Evolutionary conservation across 2,329 filamentous ascomycete genomes (phyloP), one percentile per base, ranked within the genome.

Genomic region (Cytospora chrysosperma): DNA sequence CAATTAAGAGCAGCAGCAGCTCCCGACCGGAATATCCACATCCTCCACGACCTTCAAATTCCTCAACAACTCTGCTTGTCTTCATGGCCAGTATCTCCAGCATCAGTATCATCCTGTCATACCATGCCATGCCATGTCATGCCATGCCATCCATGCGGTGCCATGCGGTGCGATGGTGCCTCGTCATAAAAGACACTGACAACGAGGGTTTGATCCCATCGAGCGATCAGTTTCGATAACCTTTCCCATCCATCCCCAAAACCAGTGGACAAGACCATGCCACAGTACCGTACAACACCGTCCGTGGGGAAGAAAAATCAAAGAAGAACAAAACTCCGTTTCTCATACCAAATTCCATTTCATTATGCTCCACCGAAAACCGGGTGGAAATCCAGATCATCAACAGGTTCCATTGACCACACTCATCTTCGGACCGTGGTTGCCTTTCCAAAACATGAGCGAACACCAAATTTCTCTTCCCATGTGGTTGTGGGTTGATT

Each of bases 191-290:
- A 37, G 13, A n/a, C n/a, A 37, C 34, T 37, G 34, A 37, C 34
- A 37, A 10, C 30, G 30, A 10, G 34, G 15, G 17, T 37, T 37
- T 37, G 34, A 37, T 37, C 34, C 34, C 34, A 37, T 37, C 27
- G 34, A 53, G 47, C 49, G 43, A 50, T 54, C 50, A 27, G 30
- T 54, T 60, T 51, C 34, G 12, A 47, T 53, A 50, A 47, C 58
- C 50, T n/a, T 37, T 60, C 49, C 49, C 51, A 53, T 50, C 26
- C 6, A 24, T 43, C 49, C 30, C 57, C 57, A n/a, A 50, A 59
- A 52, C 37, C 57, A 53, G 57, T 54, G 58, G 58, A 60, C 34
- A 60, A 53, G 37, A 60, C 49, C 58, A 60, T 53, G 34, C 34
- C 34, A 37, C 15, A 37, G 32, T 52, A 49, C 58, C 58, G 50